A percentile compares a stretch with the other conserved stretches of the same genome.
Evolutionary conservation across 768 basidiomycete species (phyloP).

Genomic region (Aureoboletus auriporus): DNA sequence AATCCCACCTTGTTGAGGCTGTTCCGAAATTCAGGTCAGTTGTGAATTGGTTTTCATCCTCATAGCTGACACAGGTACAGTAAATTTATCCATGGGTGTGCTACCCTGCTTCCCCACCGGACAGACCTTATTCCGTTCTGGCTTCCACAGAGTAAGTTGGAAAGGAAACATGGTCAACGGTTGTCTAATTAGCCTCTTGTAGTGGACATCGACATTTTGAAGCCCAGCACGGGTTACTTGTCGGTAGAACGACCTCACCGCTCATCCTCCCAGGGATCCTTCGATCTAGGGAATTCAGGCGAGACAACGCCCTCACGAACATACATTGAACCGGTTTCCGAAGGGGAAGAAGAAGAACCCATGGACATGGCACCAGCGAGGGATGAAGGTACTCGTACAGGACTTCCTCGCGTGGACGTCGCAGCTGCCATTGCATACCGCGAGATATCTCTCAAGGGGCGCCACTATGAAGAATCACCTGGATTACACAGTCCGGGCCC

Average conservation of each 20-base stretch:
- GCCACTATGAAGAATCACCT: constrained; percentile 8
- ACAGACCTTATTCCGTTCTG: constrained; percentile 98
- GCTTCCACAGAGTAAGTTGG: constrained; percentile 81
- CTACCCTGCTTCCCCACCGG: constrained; percentile 85
- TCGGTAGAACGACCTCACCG: constrained; percentile 70
- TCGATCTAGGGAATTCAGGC: constrained; percentile 42
- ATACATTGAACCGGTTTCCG: constrained; percentile 90
- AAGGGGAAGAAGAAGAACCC: constrained; percentile 90
- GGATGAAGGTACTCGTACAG: constrained; percentile 80
- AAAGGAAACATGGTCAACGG: background rate
- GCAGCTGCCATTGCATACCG: constrained; percentile 85
- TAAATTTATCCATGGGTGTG: constrained; percentile 96
- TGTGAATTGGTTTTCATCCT: background rate
- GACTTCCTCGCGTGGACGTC: constrained; percentile 68
- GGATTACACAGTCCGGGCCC: constrained; percentile 5
- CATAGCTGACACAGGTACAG: constrained; percentile 34
- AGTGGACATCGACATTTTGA: constrained; percentile 96
- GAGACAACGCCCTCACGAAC: constrained; percentile 36
- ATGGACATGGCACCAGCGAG: constrained; percentile 61
- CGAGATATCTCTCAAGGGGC: constrained; percentile 70
- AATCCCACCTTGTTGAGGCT: constrained; percentile 92
- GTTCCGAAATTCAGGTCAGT: constrained; percentile 93
- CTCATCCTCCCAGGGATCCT: constrained; percentile 43
- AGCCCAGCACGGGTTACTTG: constrained; percentile 79
- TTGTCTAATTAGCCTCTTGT: background rate